A percentile compares a stretch with the other conserved stretches of the same genome.
These are phyloP conservation scores for Magnusiomyces clavatus DNA, from an alignment of 1,139 yeast species.

Conservation along the genomic window DNA sequence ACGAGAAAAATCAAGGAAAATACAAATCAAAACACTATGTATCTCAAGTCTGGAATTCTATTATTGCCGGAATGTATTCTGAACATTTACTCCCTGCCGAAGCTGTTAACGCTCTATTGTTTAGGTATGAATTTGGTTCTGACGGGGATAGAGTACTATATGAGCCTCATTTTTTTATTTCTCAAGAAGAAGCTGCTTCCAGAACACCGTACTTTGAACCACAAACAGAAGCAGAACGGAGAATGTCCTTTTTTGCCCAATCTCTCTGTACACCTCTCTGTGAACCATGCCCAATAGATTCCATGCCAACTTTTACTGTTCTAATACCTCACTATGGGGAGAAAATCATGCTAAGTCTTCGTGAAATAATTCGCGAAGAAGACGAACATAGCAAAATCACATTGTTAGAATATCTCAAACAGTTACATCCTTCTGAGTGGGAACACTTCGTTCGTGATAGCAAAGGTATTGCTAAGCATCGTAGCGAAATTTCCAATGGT, in stretches of 20 bases:
- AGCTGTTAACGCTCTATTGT: slow-evolving; percentile 47
- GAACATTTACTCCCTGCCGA: slow-evolving; percentile 73
- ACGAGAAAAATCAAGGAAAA: slow-evolving; percentile 35
- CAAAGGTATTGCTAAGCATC: slow-evolving; percentile 16
- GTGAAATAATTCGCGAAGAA: slow-evolving; percentile 60
- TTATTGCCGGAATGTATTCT: slow-evolving; percentile 64
- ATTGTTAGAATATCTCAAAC: slow-evolving; percentile 64
- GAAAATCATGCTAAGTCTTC: slow-evolving; percentile 54
- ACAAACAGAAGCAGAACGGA: slow-evolving; percentile 70
- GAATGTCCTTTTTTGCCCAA: slow-evolving; percentile 83
- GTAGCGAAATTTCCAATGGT: slow-evolving; percentile 4
- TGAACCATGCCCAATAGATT: slow-evolving; percentile 59
- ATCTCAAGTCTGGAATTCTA: slow-evolving; percentile 75
- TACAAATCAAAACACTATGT: slow-evolving; percentile 45
- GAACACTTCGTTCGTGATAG: slow-evolving; percentile 56
- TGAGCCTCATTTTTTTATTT: slow-evolving; percentile 63
- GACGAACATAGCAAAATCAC: slow-evolving; percentile 54
- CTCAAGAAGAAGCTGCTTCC: slow-evolving; percentile 57
- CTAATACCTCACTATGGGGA: slow-evolving; percentile 81
- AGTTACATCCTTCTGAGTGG: slow-evolving; percentile 69
- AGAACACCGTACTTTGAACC: slow-evolving; percentile 39
- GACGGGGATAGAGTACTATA: slow-evolving; percentile 26
- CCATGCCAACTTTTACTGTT: slow-evolving; percentile 81
- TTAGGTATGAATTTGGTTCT: slow-evolving; percentile 40
- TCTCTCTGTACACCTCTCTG: slow-evolving; percentile 72